phyloP scores from a whole-genome alignment of 176 grass and related monocot species.

The Triticum turgidum region DNA sequence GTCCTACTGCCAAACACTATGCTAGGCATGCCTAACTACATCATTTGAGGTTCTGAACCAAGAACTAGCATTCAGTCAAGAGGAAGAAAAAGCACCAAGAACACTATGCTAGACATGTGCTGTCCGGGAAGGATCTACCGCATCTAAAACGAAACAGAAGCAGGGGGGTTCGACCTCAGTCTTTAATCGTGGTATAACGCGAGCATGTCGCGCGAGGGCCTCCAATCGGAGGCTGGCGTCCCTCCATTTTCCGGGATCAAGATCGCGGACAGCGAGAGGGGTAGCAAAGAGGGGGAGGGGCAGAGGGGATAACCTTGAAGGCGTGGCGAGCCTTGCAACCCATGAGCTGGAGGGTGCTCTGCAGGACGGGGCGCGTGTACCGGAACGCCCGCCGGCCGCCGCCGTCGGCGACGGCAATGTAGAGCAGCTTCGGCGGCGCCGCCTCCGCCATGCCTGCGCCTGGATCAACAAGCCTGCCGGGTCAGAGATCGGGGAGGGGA shows the following conservation, averaged over 20 bases:
- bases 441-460: slow-evolving; percentile 28
- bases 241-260: background rate
- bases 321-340: slow-evolving; percentile 94
- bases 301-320: slow-evolving; percentile 58
- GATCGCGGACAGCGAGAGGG: background rate
- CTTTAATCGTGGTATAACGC: background rate
- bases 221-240: background rate
- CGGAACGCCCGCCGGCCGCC: slow-evolving; percentile 49
- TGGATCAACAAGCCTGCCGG: background rate
- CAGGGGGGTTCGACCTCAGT: background rate
- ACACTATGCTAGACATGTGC: background rate
- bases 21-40: slow-evolving; percentile 5
- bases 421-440: slow-evolving; percentile 61
- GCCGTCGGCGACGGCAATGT: slow-evolving; percentile 77
- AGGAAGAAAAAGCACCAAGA: background rate
- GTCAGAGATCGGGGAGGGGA: slow-evolving; percentile 11
- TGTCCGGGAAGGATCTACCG: slow-evolving; percentile 11
- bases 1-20: background rate
- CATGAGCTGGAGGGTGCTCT: slow-evolving; percentile 93
- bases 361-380: slow-evolving; percentile 74
- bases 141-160: no score
- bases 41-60: background rate
- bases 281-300: background rate
- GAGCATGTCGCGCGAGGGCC: background rate
- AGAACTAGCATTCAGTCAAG: background rate